Conservation (phyloP, 225 moss, liverwort and hornwort genomes). For the Climacium dendroides region DNA sequence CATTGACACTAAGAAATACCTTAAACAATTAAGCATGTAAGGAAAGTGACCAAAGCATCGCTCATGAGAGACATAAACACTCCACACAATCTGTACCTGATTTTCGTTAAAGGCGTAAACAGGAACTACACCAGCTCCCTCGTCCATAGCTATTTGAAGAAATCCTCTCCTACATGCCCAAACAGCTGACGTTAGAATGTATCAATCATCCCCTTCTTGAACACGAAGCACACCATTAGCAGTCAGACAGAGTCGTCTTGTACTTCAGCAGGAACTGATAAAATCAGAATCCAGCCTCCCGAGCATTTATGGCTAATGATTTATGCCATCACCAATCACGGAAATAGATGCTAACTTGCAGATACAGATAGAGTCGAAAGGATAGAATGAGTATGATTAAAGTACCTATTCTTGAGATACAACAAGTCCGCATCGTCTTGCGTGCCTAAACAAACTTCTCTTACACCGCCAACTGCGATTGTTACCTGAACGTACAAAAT, state of each 20-base stretch:
- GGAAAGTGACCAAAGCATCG: not conserved
- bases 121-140: constrained; percentile 68
- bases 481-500: constrained; percentile 37
- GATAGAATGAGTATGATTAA: not conserved
- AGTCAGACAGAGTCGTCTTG: not conserved
- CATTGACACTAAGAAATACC: not conserved
- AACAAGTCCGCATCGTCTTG: constrained; percentile 47
- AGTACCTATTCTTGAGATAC: constrained; percentile 33
- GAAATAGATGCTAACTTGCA: not conserved
- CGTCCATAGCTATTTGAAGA: constrained; percentile 64
- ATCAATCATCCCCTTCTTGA: not conserved
- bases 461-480: constrained; percentile 77
- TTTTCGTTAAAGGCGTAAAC: constrained; percentile 89
- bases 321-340: not conserved
- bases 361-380: not conserved
- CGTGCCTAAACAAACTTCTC: constrained; percentile 78
- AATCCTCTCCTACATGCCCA: constrained; percentile 53
- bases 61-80: not conserved
- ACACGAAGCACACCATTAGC: not conserved
- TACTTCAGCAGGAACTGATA: not conserved
- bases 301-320: not conserved
- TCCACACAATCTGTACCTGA: constrained; percentile 26
- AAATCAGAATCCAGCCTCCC: not conserved
- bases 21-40: not conserved
- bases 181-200: not conserved